Evolutionary conservation across 345 rosid genomes (phyloP).

Genomic region (Rubroshorea leprosula): DNA sequence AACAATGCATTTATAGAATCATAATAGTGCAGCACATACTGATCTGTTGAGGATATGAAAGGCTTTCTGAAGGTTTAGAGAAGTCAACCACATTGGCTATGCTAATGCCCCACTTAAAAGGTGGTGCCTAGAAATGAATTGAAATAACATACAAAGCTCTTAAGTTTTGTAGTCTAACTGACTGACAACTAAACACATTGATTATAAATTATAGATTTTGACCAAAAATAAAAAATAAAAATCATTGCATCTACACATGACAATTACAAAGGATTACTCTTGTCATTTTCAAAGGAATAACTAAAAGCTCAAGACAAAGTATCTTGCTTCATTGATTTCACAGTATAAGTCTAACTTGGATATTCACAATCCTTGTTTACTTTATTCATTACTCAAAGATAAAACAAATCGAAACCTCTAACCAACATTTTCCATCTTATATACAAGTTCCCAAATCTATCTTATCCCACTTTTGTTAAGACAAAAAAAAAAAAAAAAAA

Average conservation of each 20-base stretch:
- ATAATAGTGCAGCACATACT: constrained; percentile 33
- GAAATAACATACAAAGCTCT: constrained; percentile 13
- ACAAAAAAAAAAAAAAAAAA: too few relatives aligned
- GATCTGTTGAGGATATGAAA: constrained; percentile 84
- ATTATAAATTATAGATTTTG: too few relatives aligned
- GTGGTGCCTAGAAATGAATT: constrained; percentile 98
- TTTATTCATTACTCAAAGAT: neutral
- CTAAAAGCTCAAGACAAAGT: too few relatives aligned
- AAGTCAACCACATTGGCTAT: constrained; percentile 85
- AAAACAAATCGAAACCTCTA: neutral
- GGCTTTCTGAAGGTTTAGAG: constrained; percentile 70
- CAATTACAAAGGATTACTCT: too few relatives aligned
- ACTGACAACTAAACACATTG: too few relatives aligned
- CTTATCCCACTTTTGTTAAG: too few relatives aligned
- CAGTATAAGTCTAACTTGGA: too few relatives aligned
- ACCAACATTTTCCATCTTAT: neutral
- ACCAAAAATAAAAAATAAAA: too few relatives aligned
- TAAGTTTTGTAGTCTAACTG: neutral
- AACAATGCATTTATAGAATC: neutral
- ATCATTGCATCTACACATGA: too few relatives aligned
- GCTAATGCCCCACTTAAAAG: constrained; percentile 94
- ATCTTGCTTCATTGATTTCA: too few relatives aligned
- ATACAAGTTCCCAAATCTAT: too few relatives aligned
- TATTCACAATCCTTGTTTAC: neutral
- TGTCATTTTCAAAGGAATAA: too few relatives aligned